Evolutionary conservation across 202 grass and related monocot species (phyloP).

Genomic region (Cymbopogon flexuosus): DNA sequence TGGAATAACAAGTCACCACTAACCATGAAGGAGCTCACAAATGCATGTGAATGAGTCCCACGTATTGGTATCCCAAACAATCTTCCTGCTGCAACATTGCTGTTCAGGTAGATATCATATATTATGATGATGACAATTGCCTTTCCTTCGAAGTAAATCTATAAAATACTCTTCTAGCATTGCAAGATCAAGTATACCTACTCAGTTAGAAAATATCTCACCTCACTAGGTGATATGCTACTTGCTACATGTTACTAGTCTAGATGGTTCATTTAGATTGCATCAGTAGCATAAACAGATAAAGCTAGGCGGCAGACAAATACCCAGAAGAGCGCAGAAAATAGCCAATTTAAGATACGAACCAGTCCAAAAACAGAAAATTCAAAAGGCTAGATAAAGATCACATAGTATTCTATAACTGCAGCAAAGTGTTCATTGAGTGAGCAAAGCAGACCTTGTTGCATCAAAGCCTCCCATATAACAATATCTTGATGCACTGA

Average conservation of each 20-base stretch:
- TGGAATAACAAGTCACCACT: constrained; percentile 26
- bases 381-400: background rate
- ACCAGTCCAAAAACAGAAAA: background rate
- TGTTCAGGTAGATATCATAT: constrained; percentile 47
- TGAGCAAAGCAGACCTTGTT: constrained; percentile 53
- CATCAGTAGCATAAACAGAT: background rate
- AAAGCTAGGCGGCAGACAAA: background rate
- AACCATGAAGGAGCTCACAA: constrained; percentile 94
- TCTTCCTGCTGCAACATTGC: constrained; percentile 88
- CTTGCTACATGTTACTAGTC: background rate
- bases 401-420: background rate
- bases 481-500: constrained; percentile 93
- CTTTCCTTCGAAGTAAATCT: background rate
- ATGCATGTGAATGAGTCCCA: constrained; percentile 98
- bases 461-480: constrained; percentile 99
- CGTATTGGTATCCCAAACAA: constrained; percentile 95
- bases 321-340: background rate
- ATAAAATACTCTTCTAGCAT: background rate
- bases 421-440: background rate
- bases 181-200: background rate
- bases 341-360: background rate
- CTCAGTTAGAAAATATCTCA: constrained; percentile 10
- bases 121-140: background rate
- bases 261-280: background rate
- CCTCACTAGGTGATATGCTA: background rate